These are phyloP conservation scores for Gyromitra esculenta DNA, from an alignment of 2,329 filamentous ascomycete species.

Conservation along the genomic window DNA sequence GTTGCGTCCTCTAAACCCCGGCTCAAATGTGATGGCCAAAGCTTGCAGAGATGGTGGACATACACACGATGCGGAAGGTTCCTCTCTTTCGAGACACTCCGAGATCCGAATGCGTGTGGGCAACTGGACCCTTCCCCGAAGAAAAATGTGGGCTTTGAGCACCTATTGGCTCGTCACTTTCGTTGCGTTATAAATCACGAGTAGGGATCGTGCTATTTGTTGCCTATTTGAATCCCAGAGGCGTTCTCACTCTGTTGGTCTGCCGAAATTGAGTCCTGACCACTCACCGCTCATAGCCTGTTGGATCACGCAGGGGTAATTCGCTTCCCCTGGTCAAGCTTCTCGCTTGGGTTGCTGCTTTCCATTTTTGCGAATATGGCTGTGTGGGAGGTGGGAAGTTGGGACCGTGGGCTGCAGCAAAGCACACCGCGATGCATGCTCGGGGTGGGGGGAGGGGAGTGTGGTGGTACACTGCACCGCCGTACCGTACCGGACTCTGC, in stretches of 20 bases:
- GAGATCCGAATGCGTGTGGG: constrained; percentile 26
- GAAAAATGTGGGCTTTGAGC: constrained; percentile 8
- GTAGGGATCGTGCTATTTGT: constrained; percentile 30
- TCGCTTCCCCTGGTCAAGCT: constrained; percentile 45
- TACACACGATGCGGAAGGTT: constrained; percentile 33
- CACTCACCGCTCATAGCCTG: constrained; percentile 22
- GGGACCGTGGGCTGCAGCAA: constrained; percentile 34
- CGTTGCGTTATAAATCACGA: constrained; percentile 25
- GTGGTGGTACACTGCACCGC: constrained; percentile 24
- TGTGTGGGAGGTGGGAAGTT: constrained; percentile 12
- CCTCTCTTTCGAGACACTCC: constrained; percentile 32
- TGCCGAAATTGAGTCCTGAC: constrained; percentile 37
- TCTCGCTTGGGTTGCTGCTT: constrained; percentile 44
- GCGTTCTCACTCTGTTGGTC: constrained; percentile 20
- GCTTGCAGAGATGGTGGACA: constrained; percentile 23
- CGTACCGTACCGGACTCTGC: constrained; percentile 16
- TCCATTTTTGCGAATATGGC: constrained; percentile 7
- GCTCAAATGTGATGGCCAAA: constrained; percentile 32
- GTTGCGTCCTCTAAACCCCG: neutral
- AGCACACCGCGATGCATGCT: constrained; percentile 5
- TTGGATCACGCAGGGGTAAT: constrained; percentile 48
- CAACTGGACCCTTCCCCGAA: constrained; percentile 11
- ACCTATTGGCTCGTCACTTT: constrained; percentile 41
- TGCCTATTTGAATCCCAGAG: constrained; percentile 37
- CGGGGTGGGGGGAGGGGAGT: neutral